A percentile compares a stretch with the other conserved stretches of the same genome.
These are phyloP conservation scores for Penicillium paradoxum DNA, from an alignment of 495 filamentous ascomycete species.

Conservation along the genomic window DNA sequence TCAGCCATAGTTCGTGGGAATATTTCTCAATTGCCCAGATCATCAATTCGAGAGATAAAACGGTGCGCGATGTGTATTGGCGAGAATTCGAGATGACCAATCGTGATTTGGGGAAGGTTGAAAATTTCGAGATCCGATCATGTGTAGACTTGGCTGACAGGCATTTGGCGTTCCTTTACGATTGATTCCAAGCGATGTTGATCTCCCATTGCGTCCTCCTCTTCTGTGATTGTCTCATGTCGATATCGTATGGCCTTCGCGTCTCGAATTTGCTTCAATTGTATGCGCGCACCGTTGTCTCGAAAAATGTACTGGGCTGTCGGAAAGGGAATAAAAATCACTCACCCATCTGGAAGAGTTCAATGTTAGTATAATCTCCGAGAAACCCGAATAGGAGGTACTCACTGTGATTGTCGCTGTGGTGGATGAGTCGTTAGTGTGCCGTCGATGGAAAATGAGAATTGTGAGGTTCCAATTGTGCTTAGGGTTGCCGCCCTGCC, in stretches of 20 bases:
- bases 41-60: constrained; percentile 14
- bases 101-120: constrained; percentile 5
- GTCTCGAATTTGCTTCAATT: constrained; percentile 16
- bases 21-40: constrained; percentile 1
- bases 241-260: constrained; percentile 10
- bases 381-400: constrained; percentile 16
- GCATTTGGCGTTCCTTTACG: constrained; percentile 3
- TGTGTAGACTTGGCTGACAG: constrained; percentile 2
- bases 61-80: constrained; percentile 19
- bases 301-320: constrained; percentile 18
- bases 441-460: constrained; percentile 40
- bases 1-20: constrained; percentile 29
- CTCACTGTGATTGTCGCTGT: constrained; percentile 55
- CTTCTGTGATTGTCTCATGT: background rate
- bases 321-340: constrained; percentile 28
- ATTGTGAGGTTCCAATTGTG: constrained; percentile 43
- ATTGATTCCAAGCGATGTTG: background rate
- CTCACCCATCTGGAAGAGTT: constrained; percentile 51
- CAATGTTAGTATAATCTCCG: constrained; percentile 31
- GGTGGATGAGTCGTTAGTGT: constrained; percentile 46
- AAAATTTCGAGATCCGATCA: constrained; percentile 21
- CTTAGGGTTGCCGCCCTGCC: constrained; percentile 46
- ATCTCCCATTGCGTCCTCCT: background rate
- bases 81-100: constrained; percentile 2
- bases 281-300: constrained; percentile 33